Evolutionary conservation across 306 rosid species (phyloP), one percentile per base, ranked within the genome.

Genomic region (Ochetophila trinervis): DNA sequence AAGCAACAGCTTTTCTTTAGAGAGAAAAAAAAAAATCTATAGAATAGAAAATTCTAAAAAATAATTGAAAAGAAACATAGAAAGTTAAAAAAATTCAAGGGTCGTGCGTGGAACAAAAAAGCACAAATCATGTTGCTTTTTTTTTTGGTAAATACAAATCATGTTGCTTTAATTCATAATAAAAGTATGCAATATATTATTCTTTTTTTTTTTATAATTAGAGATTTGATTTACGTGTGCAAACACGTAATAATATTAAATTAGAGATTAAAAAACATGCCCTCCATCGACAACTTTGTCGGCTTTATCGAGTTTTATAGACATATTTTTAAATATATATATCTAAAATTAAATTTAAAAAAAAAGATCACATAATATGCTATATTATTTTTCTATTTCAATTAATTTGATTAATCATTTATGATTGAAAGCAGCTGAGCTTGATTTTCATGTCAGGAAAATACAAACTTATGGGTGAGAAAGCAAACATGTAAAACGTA

Each of bases 261-360:
- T 36, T 53, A 62, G 52, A 48, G 48, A 52, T 48, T 59, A 20
- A 72, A 57, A 89, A 85, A 83, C 75, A 47, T 77, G 96, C 86
- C 78, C 50, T 75, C 45, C 48, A 69, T 58, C 67, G 71, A 84
- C 65, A 73, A 62, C 54, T 62, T 76, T 80, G 91, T 75, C 94
- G 86, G 84, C 55, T 77, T 73, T 47, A 32, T 56, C 12, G 61
- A 36, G 65, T 61, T 67, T 36, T 34, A 62, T n/a, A 27, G 66
- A 34, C 49, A 22, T 23, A 14, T 53, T 53, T 40, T 54, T 22
- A 27, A 27, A 4, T 1, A 27, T 1, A 27, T 27, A 27, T 1
- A 27, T 27, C 2, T 27, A 27, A 27, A 27, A 27, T 27, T 4
- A 27, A 27, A 27, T 1, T 27, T 27, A 1, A 2, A 27, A 1